Base-by-base conservation (phyloP, 176 grass and related monocot species). In the Raddia guianensis region DNA sequence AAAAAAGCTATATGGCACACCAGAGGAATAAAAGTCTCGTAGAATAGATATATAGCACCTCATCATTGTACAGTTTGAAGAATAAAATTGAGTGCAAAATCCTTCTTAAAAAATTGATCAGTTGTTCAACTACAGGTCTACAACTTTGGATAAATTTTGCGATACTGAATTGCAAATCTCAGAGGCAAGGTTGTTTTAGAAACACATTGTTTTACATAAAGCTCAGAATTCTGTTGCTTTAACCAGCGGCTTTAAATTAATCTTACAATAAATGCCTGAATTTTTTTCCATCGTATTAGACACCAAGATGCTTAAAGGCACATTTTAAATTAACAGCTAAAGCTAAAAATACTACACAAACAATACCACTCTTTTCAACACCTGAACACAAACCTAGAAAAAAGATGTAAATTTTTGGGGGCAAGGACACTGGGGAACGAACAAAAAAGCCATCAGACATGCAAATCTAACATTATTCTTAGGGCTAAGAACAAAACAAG, bases 1-100 rank as follows among this genome's bases (percentile, higher is more conserved):
- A n/a, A 83, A 59, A 12, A 16, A 80, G 63, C 5, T 56, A 8
- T 33, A 51, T 61, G 76, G 35, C 43, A 82, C 8, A 53, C 20
- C 49, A 59, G 43, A 16, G 33, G 54, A 82, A 40, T 3, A 3
- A 34, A 34, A 16, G 14, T 80, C 7, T 5, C 37, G 8, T 12
- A 8, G 27, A 80, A 69, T 44, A 43, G 43, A 20, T 46, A 53
- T 34, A 5, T 37, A 74, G 18, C 42, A 47, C 5, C 27, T 15
- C 18, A 5, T 60, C 33, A 19, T 50, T 72, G 67, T 10, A 45
- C 7, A 66, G 7, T 43, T 53, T 52, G 2, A 37, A 49, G 5
- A n/a, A 13, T 59, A 27, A 0, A 6, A 5, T 55, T 46, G 60
- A 18, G 3, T 46, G 9, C 18, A 76, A 56, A 9, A 35, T 15